Percentiles rank a stretch among this genome's conserved stretches.
Conservation (phyloP, 345 rosid genomes). For the Arabis alpina region DNA sequence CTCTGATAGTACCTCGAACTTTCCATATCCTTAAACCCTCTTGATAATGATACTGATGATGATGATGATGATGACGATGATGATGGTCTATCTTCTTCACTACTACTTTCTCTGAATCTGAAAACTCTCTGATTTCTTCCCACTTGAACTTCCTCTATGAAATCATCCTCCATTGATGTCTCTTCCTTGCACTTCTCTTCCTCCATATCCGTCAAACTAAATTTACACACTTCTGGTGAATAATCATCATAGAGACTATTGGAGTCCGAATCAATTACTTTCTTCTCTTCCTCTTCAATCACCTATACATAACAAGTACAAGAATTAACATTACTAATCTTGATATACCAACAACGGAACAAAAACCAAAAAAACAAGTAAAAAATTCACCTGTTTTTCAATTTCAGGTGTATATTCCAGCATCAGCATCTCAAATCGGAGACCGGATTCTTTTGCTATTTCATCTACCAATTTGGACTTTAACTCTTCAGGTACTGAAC, state of each 20-base stretch:
- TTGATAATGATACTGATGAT: constrained; percentile 2
- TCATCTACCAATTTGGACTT: constrained; percentile 59
- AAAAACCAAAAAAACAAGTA: neutral
- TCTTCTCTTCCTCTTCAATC: constrained; percentile 36
- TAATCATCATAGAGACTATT: neutral
- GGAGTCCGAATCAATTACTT: constrained; percentile 7
- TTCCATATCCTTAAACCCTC: constrained; percentile 22
- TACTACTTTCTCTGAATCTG: constrained; percentile 36
- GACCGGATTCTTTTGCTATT: constrained; percentile 54
- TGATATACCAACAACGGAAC: neutral
- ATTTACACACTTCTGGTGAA: constrained; percentile 27
- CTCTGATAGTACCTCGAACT: constrained; percentile 31
- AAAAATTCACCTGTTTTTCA: constrained; percentile 24
- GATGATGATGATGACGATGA: constrained; percentile 1
- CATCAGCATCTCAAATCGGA: constrained; percentile 50
- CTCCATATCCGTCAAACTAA: constrained; percentile 21
- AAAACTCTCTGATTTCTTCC: constrained; percentile 34
- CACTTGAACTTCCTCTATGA: constrained; percentile 32
- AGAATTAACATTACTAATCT: neutral
- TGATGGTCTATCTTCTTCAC: constrained; percentile 35
- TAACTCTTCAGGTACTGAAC: constrained; percentile 52
- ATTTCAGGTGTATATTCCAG: constrained; percentile 53
- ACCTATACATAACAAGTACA: constrained; percentile 29
- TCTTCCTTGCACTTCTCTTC: constrained; percentile 32
- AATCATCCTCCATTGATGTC: constrained; percentile 24